These are phyloP conservation scores for Cinnamomum chago DNA, from an alignment of 164 flowering plant genomes.

Conservation along the genomic window DNA sequence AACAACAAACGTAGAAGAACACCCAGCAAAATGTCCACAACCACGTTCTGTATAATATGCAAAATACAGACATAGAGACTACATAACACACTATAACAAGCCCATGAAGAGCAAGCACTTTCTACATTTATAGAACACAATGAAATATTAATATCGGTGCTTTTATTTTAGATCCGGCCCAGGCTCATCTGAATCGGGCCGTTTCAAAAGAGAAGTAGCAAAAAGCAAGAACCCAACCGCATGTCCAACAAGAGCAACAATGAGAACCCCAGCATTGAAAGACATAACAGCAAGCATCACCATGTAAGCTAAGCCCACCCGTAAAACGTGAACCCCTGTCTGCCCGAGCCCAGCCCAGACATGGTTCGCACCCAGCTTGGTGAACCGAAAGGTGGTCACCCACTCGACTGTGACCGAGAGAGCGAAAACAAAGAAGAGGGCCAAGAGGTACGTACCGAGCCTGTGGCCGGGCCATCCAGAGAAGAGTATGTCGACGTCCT, in stretches of 20 bases:
- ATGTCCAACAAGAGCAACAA: constrained; percentile 30
- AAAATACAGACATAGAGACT: too few relatives aligned
- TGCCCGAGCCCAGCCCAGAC: constrained; percentile 16
- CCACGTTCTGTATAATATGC: too few relatives aligned
- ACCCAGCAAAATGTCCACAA: too few relatives aligned
- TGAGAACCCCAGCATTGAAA: constrained; percentile 26
- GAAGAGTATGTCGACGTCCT: constrained; percentile 32
- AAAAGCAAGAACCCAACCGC: constrained; percentile 26
- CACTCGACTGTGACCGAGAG: constrained; percentile 33
- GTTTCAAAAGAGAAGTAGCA: constrained; percentile 9
- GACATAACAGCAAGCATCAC: constrained; percentile 40
- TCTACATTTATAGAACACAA: too few relatives aligned
- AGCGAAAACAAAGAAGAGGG: constrained; percentile 28
- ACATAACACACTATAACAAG: too few relatives aligned
- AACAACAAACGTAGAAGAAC: too few relatives aligned
- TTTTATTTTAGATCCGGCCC: not conserved
- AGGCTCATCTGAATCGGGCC: not conserved
- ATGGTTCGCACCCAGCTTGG: constrained; percentile 2
- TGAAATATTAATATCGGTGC: too few relatives aligned
- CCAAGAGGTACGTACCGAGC: constrained; percentile 34
- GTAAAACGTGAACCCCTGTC: constrained; percentile 19
- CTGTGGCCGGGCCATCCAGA: constrained; percentile 36
- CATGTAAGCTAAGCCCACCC: constrained; percentile 33
- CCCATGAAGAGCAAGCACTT: too few relatives aligned
- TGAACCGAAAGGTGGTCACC: constrained; percentile 21